Base-by-base conservation (phyloP, 2,329 filamentous ascomycete genomes). In the Stagonosporopsis rhizophila region DNA sequence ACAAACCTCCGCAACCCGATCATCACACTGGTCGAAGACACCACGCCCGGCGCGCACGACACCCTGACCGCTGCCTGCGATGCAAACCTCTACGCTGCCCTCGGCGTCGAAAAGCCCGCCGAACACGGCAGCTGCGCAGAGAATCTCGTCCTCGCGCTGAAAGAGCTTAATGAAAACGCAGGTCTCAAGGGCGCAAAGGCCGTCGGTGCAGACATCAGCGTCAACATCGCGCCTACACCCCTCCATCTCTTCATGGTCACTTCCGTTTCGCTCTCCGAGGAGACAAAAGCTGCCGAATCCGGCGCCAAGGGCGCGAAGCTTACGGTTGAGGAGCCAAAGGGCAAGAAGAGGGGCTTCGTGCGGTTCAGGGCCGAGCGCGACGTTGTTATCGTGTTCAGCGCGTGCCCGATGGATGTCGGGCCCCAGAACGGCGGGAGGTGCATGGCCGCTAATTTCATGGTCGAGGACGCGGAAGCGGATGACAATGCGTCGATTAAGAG, bases 11-110 rank as follows among this genome's bases (percentile, higher is more conserved):
- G 80, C 56, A 74, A 77, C 32, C 79, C 79, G 6, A 77, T 82
- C 57, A 65, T 82, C 40, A 81, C 78, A 0, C 58, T 82, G 2
- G 52, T 81, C 22, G 79, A 81, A 64, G 80, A 81, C 62, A 76
- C 74, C 0, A 73, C 75, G 5, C 72, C 75, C 0, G 79, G 78
- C 14, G 73, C 75, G 1, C 80, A 82, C 60, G 80, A 81, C 60
- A 81, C 79, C 0, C 60, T 81, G 28, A 80, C 80, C 20, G 75
- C 80, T 4, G 80, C 80, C 3, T 82, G 80, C 61, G 79, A 81
- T 55, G 79, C 79, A 9, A 71, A 72, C 34, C 66, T 77, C 3
- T 81, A 81, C 66, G 64, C 71, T 6, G 71, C 68, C 1, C 67
- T 82, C 0, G 78, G 77, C 6, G 74, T 80, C 17, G 71, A 78